phyloP scores from a whole-genome alignment of 1,284 basidiomycete genomes.

The Papiliotrema laurentii region DNA sequence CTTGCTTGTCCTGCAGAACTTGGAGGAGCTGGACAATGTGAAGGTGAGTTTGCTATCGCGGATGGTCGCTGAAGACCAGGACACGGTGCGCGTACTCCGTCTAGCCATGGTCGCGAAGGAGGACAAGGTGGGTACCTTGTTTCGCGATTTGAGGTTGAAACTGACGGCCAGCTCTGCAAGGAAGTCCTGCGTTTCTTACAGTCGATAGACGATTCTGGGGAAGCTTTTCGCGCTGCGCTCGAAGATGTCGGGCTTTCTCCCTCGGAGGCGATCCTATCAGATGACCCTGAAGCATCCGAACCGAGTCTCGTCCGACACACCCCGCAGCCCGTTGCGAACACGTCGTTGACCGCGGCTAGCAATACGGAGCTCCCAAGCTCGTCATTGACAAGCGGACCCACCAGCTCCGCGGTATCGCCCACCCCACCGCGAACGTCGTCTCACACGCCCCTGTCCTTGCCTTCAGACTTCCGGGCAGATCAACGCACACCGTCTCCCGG shows the following conservation, averaged over 20 bases:
- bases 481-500: not conserved
- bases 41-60: conserved; percentile 41
- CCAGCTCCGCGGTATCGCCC: not conserved
- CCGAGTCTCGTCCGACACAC: not conserved
- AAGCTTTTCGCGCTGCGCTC: conserved; percentile 55
- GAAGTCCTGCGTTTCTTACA: conserved; percentile 88
- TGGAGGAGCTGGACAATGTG: conserved; percentile 80
- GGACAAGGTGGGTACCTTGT: conserved; percentile 19
- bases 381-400: no score
- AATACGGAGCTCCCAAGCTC: not conserved
- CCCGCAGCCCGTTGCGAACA: not conserved
- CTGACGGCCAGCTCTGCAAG: conserved; percentile 54
- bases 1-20: conserved; percentile 84
- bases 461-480: not conserved
- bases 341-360: not conserved
- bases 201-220: conserved; percentile 80
- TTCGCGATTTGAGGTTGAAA: conserved; percentile 59
- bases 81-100: conserved; percentile 71
- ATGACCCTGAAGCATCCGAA: not conserved
- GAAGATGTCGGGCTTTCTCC: conserved; percentile 36
- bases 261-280: not conserved
- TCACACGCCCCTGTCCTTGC: not conserved
- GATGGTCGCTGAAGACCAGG: conserved; percentile 37
- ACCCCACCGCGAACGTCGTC: not conserved
- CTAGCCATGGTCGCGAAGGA: conserved; percentile 66